A percentile compares a stretch with the other conserved stretches of the same genome.
Conservation (phyloP, 257 asterid species). For the Fraxinus quadrangulata region DNA sequence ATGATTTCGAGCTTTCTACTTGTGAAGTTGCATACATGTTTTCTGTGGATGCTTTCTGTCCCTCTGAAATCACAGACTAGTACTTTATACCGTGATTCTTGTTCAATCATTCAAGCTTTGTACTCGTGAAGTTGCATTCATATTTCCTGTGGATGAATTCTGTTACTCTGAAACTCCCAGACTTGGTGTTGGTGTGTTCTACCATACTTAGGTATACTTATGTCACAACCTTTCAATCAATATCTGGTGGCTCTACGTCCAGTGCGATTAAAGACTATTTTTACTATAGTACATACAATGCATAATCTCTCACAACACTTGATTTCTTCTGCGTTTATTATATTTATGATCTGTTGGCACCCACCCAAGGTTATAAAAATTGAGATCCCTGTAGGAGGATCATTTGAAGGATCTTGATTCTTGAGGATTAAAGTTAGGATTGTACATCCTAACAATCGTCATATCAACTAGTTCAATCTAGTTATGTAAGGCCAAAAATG, state of each 20-base stretch:
- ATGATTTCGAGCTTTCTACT: not conserved
- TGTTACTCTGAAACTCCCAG: not conserved
- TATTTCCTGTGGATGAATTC: constrained; percentile 12
- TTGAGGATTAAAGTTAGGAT: not conserved
- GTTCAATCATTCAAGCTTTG: not conserved
- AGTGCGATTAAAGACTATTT: not conserved
- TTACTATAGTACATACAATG: not conserved
- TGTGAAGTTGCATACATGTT: not conserved
- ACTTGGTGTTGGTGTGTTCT: not conserved
- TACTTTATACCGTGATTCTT: not conserved
- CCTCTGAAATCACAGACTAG: not conserved
- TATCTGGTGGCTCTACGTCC: not conserved
- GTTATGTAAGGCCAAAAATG: not conserved
- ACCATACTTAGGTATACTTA: not conserved
- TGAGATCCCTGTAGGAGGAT: not conserved
- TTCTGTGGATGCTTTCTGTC: constrained; percentile 14
- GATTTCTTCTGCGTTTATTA: no score
- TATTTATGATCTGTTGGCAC: not conserved
- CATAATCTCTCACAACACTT: not conserved
- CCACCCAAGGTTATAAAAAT: not conserved
- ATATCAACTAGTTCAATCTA: not conserved
- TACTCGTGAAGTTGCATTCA: not conserved
- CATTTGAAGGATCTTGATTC: not conserved
- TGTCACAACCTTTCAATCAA: not conserved
- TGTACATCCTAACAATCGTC: not conserved